Evolutionary conservation across 1,284 basidiomycete genomes (phyloP), one percentile per base, ranked within the genome.

Genomic region (Ceratobasidium sp.): DNA sequence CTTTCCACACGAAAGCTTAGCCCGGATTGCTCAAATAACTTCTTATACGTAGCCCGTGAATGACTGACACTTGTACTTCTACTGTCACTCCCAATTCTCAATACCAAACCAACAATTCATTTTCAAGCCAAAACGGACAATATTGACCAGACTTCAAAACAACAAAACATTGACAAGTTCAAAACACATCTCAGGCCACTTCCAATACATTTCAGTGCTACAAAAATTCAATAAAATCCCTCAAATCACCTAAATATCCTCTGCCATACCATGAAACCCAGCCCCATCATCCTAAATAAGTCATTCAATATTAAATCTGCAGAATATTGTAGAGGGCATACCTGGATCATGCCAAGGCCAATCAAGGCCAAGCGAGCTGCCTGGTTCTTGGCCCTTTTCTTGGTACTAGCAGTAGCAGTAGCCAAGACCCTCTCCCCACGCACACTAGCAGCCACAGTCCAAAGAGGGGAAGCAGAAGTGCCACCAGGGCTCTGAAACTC

Each of bases 311-410:
- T 29, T 45, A 63, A 60, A 60, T 48, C 36, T 11, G 1, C 22
- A 56, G 15, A 67, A 66, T 54, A 45, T 41, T 56, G n/a, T 17
- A 47, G 11, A 56, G 45, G 45, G 50, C 67, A 47, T 31, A 71
- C 67, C 56, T 71, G 67, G 31, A 71, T 47, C 11, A 75, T 14
- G 22, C 57, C 56, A 27, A 71, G 41, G 2, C 2, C 2, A 47
- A 60, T 53, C 27, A 69, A 57, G 31, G 65, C 74, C 19, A 9
- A 24, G 48, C 66, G 50, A 29, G 75, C 75, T 44, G 75, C 75
- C 47, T 19, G 36, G 47, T 65, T 73, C 75, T 76, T 76, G 1
- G 75, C 75, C 17, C 51, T 53, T 54, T 76, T 74, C 66, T 76
- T 76, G 14, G 67, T 66, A n/a, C 57, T 57, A 33, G 65, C 56